phyloP scores from a whole-genome alignment of 441 rosid genomes.

The Metrosideros polymorpha region DNA sequence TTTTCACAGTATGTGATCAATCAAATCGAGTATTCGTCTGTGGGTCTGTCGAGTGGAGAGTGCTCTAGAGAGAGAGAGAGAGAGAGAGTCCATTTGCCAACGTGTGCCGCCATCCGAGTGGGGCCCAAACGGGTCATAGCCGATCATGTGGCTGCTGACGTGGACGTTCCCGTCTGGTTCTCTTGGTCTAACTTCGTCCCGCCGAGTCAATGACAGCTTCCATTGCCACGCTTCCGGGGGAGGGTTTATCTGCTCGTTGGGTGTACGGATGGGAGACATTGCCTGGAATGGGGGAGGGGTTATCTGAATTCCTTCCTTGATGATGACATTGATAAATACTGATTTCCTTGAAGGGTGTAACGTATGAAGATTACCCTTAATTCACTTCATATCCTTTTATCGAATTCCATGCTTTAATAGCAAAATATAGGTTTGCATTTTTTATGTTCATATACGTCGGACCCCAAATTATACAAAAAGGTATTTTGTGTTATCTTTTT shows the following conservation, averaged over 20 bases:
- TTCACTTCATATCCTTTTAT: not conserved
- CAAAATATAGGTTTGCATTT: not conserved
- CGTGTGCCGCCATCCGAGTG: not conserved
- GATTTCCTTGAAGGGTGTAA: not conserved
- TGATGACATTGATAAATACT: not conserved
- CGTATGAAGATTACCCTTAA: not conserved
- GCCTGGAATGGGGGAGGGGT: not conserved
- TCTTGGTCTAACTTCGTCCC: not conserved
- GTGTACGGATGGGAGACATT: not conserved
- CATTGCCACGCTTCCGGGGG: not conserved
- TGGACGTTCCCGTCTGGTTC: not conserved
- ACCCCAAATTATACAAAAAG: not conserved
- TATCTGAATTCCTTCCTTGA: not conserved
- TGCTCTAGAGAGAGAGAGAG: not conserved
- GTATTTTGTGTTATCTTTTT: not conserved
- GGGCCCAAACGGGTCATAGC: not conserved
- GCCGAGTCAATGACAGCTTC: not conserved
- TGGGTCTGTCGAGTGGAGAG: not conserved
- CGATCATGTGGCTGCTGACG: not conserved
- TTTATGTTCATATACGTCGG: not conserved
- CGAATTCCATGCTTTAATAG: not conserved
- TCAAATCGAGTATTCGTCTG: not conserved
- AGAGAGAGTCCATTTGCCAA: not conserved
- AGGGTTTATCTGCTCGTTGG: not conserved
- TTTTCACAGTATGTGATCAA: not conserved